Evolutionary conservation across 768 basidiomycete species (phyloP).

Genomic region (Mrakia gelida): DNA sequence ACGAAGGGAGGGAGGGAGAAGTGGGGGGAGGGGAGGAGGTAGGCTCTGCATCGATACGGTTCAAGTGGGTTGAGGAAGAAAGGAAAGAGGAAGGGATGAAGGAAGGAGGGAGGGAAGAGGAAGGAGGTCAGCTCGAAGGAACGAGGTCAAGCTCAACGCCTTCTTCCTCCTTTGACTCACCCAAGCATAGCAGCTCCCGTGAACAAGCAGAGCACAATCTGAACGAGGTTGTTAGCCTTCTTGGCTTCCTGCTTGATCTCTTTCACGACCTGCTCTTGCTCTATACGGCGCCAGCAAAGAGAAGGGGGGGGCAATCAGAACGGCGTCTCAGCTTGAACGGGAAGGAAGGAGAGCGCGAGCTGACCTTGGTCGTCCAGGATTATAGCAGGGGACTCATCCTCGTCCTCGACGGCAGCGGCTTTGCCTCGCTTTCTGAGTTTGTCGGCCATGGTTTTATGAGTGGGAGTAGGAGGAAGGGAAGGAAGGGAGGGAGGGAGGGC

Average conservation of each 20-base stretch:
- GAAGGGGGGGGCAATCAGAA: not conserved
- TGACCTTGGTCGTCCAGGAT: conserved; percentile 12
- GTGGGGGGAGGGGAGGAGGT: not conserved
- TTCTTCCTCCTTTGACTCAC: not conserved
- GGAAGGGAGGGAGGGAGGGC: not conserved
- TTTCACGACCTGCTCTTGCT: not conserved
- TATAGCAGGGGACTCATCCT: not conserved
- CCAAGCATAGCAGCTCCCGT: conserved; percentile 11
- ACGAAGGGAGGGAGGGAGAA: conserved; percentile 8
- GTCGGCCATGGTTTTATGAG: not conserved
- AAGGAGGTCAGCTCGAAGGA: not conserved
- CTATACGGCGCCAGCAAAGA: not conserved
- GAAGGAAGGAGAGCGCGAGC: not conserved
- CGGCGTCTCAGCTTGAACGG: not conserved
- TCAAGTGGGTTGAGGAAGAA: not conserved
- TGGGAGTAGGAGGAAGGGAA: not conserved
- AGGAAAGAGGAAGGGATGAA: not conserved
- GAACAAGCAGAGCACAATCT: not conserved
- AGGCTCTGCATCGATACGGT: not conserved
- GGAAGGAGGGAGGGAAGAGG: not conserved
- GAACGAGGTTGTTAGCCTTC: not conserved
- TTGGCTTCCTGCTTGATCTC: conserved; percentile 12
- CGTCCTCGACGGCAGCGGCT: conserved; percentile 1
- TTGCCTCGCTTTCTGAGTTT: not conserved
- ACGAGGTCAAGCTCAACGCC: not conserved